A percentile compares a stretch with the other conserved stretches of the same genome.
Conservation (phyloP, 2,329 filamentous ascomycete species). For the Alternaria sp. region DNA sequence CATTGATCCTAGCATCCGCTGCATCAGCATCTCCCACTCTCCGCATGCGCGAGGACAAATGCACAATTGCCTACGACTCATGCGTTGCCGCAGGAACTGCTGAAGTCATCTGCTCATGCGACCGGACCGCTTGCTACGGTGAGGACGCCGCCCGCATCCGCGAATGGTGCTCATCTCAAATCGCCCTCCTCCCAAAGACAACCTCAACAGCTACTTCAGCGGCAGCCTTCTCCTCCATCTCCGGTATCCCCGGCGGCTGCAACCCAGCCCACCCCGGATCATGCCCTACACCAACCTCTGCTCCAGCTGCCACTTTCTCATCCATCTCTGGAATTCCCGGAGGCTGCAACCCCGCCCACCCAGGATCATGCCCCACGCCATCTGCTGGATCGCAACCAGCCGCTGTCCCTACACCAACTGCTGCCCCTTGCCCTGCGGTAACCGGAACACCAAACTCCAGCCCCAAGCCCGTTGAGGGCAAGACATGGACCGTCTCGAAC, state of each 20-base stretch:
- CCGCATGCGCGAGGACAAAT: constrained; percentile 7
- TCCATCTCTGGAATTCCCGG: neutral
- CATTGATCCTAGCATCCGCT: constrained; percentile 12
- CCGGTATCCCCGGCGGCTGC: constrained; percentile 8
- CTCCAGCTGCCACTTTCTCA: neutral
- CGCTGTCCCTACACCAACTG: constrained; percentile 1
- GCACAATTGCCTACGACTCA: constrained; percentile 11
- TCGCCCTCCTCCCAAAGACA: constrained; percentile 8
- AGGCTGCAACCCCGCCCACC: constrained; percentile 3
- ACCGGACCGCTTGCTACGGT: constrained; percentile 10
- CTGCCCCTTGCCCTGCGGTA: neutral
- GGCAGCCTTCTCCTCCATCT: neutral
- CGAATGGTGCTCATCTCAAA: constrained; percentile 17
- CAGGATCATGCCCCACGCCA: constrained; percentile 3
- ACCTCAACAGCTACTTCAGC: constrained; percentile 4
- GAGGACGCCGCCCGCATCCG: constrained; percentile 16
- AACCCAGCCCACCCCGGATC: constrained; percentile 2
- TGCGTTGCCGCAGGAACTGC: constrained; percentile 18
- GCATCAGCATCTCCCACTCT: constrained; percentile 12
- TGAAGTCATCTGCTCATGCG: constrained; percentile 17
- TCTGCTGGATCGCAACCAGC: neutral
- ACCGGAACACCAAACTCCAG: constrained; percentile 4
- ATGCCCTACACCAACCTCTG: neutral
- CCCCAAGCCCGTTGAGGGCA: constrained; percentile 13
- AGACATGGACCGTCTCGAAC: constrained; percentile 19